A percentile compares a stretch with the other conserved stretches of the same genome.
phyloP scores from a whole-genome alignment of 495 filamentous ascomycete species.

The Xylaria curta region DNA sequence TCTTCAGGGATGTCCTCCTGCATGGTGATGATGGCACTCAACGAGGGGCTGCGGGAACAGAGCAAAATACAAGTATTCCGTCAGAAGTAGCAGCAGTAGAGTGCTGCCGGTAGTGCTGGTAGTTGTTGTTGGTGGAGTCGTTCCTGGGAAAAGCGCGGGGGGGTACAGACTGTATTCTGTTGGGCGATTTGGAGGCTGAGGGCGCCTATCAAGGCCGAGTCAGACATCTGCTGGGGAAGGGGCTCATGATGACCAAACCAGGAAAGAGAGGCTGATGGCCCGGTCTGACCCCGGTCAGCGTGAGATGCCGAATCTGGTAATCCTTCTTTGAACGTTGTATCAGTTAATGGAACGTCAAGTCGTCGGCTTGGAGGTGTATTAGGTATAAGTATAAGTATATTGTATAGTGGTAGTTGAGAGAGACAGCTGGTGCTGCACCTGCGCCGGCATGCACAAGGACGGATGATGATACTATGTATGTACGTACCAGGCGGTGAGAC shows the following conservation, averaged over 20 bases:
- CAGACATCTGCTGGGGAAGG: background rate
- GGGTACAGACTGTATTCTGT: background rate
- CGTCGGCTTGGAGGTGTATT: background rate
- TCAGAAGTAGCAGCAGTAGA: background rate
- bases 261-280: conserved; percentile 18
- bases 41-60: conserved; percentile 18
- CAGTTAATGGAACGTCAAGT: background rate
- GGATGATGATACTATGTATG: background rate
- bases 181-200: conserved; percentile 3
- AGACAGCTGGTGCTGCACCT: background rate
- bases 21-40: conserved; percentile 43
- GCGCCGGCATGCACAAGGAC: background rate
- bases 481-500: conserved; percentile 8
- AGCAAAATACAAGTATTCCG: background rate
- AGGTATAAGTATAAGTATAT: background rate
- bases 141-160: conserved; percentile 6
- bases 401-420: background rate
- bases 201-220: conserved; percentile 4
- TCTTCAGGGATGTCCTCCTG: conserved; percentile 51
- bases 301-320: conserved; percentile 17
- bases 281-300: conserved; percentile 6
- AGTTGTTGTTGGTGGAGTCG: conserved; percentile 3
- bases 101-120: background rate
- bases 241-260: conserved; percentile 9
- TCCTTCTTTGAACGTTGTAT: background rate